phyloP scores from a whole-genome alignment of 768 basidiomycete species.

The Epithele typhae region DNA sequence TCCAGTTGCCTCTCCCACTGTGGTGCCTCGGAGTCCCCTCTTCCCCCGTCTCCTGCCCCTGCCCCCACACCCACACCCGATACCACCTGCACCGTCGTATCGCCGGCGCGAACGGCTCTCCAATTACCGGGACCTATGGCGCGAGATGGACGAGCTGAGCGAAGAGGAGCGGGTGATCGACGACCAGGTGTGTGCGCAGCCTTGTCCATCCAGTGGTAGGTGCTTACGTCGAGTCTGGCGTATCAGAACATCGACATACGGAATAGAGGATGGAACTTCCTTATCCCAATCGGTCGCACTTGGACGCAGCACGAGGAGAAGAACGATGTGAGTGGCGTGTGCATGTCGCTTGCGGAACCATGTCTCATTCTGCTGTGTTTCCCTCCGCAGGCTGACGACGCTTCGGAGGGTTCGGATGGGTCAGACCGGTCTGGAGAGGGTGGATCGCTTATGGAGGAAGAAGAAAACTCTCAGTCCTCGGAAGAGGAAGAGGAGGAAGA shows the following conservation, averaged over 20 bases:
- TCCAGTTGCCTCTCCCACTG: slow-evolving; percentile 60
- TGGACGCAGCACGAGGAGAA: slow-evolving; percentile 80
- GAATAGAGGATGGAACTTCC: slow-evolving; percentile 61
- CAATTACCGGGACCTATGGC: slow-evolving; percentile 59
- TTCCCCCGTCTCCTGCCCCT: slow-evolving; percentile 68
- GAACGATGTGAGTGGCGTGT: slow-evolving; percentile 68
- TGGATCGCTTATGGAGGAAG: slow-evolving; percentile 33
- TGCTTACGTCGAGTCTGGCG: background rate
- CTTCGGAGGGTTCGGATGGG: slow-evolving; percentile 26
- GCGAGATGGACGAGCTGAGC: slow-evolving; percentile 80
- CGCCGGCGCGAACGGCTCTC: slow-evolving; percentile 56
- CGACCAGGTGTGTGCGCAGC: slow-evolving; percentile 47
- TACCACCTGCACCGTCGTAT: slow-evolving; percentile 45
- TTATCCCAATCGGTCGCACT: slow-evolving; percentile 70
- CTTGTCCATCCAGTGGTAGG: background rate
- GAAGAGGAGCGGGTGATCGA: slow-evolving; percentile 85
- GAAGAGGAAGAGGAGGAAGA: slow-evolving; percentile 46
- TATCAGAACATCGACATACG: slow-evolving; percentile 53
- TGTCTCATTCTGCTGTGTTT: no score
- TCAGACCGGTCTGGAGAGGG: slow-evolving; percentile 36
- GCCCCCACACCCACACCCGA: slow-evolving; percentile 60
- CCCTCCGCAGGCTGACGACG: slow-evolving; percentile 32
- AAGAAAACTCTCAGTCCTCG: slow-evolving; percentile 30
- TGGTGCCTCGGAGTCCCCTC: slow-evolving; percentile 58
- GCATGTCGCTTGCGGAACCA: no score